Conservation (phyloP, 2,329 filamentous ascomycete species). For the Talaromyces albobiverticillius region DNA sequence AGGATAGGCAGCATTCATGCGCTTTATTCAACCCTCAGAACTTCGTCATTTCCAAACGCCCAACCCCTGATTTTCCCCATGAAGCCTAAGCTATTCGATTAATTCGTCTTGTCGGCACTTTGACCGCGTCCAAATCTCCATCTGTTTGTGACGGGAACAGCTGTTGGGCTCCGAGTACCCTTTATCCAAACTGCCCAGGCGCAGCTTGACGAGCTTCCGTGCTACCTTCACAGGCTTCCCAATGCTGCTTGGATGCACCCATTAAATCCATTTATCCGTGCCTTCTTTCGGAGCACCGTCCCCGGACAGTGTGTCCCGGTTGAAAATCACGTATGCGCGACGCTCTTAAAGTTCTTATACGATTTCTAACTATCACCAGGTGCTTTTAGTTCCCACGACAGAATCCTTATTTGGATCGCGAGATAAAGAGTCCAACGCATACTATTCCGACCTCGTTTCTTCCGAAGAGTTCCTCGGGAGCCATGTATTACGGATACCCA, state of each 20-base stretch:
- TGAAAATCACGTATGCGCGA: slow-evolving; percentile 69
- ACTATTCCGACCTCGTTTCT: slow-evolving; percentile 74
- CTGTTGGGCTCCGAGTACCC: background rate
- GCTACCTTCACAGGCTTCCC: slow-evolving; percentile 34
- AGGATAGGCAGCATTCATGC: slow-evolving; percentile 1
- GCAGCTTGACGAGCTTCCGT: slow-evolving; percentile 39
- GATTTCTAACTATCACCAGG: slow-evolving; percentile 38
- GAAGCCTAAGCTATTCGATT: background rate
- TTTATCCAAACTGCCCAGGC: slow-evolving; percentile 18
- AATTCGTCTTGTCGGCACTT: background rate
- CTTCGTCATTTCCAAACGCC: background rate
- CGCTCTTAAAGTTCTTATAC: slow-evolving; percentile 7
- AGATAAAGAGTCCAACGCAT: slow-evolving; percentile 78
- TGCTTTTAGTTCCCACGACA: slow-evolving; percentile 89
- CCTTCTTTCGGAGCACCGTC: slow-evolving; percentile 97
- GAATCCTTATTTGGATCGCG: slow-evolving; percentile 84
- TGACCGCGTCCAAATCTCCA: background rate
- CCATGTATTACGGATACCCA: slow-evolving; percentile 86
- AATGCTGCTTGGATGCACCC: slow-evolving; percentile 78
- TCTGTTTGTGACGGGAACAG: background rate
- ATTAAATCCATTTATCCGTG: slow-evolving; percentile 96
- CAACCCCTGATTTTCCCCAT: background rate
- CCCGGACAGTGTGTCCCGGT: slow-evolving; percentile 86
- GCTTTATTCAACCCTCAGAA: background rate
- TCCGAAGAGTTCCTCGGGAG: slow-evolving; percentile 95